A percentile compares a stretch with the other conserved stretches of the same genome.
Evolutionary conservation across 2,329 filamentous ascomycete species (phyloP).

Genomic region (Mollisiaceae sp.): DNA sequence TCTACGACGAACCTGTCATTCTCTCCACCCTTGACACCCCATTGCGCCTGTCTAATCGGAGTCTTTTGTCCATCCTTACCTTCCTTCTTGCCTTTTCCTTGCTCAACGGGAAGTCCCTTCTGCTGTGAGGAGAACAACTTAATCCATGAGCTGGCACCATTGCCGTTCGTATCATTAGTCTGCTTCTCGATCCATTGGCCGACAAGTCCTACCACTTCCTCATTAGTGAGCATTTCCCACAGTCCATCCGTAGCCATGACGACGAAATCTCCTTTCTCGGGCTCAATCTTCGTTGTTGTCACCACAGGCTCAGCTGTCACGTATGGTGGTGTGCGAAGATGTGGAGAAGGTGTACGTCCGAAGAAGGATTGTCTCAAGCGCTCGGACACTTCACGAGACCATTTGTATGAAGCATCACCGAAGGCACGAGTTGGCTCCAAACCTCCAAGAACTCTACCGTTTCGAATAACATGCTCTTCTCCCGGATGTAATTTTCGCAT

Average conservation of each 20-base stretch:
- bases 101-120: slow-evolving; percentile 76
- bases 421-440: slow-evolving; percentile 94
- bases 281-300: slow-evolving; percentile 89
- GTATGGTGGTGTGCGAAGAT: slow-evolving; percentile 91
- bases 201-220: slow-evolving; percentile 95
- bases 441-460: slow-evolving; percentile 89
- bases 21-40: slow-evolving; percentile 77
- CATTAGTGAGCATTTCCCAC: slow-evolving; percentile 99
- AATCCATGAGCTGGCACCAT: slow-evolving; percentile 66
- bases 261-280: slow-evolving; percentile 89
- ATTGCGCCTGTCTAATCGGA: slow-evolving; percentile 88
- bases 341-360: slow-evolving; percentile 74
- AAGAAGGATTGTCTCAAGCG: slow-evolving; percentile 88
- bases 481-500: slow-evolving; percentile 86
- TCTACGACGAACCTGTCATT: slow-evolving; percentile 88
- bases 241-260: slow-evolving; percentile 96
- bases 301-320: slow-evolving; percentile 96
- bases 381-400: slow-evolving; percentile 83
- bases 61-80: slow-evolving; percentile 74
- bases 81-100: slow-evolving; percentile 47
- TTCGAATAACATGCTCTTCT: slow-evolving; percentile 84
- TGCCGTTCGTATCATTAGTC: slow-evolving; percentile 41
- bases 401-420: slow-evolving; percentile 96
- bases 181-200: slow-evolving; percentile 95
- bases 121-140: slow-evolving; percentile 62